Evolutionary conservation across 2,329 filamentous ascomycete genomes (phyloP).

Genomic region (Cyclaneusma minus): DNA sequence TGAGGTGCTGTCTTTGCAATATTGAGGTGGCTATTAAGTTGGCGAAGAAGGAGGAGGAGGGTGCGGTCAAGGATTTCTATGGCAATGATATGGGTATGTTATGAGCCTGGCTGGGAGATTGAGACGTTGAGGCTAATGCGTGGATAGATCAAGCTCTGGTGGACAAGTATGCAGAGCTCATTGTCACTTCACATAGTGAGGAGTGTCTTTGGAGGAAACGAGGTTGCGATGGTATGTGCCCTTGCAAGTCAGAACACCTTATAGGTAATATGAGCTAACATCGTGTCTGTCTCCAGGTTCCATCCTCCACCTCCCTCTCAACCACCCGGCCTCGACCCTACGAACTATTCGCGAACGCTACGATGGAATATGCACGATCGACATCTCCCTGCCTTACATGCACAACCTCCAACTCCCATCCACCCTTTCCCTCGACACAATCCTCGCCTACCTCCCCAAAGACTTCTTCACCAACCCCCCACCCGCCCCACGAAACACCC

Average conservation of each 20-base stretch:
- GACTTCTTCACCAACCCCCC: constrained; percentile 36
- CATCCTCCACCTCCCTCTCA: constrained; percentile 45
- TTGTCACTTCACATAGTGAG: constrained; percentile 61
- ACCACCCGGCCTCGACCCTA: constrained; percentile 43
- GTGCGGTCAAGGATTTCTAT: constrained; percentile 38
- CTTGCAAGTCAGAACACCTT: constrained; percentile 10
- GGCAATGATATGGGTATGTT: constrained; percentile 41
- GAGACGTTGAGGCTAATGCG: constrained; percentile 11
- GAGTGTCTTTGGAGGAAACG: constrained; percentile 75
- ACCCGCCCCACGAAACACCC: constrained; percentile 12
- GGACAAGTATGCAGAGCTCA: constrained; percentile 57
- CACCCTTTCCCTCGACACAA: constrained; percentile 31
- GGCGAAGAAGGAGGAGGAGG: constrained; percentile 39
- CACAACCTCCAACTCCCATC: constrained; percentile 41
- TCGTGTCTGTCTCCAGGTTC: no score
- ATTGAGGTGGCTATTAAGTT: constrained; percentile 74
- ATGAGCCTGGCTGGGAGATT: constrained; percentile 8
- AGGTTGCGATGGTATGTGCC: constrained; percentile 64
- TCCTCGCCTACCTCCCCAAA: constrained; percentile 32
- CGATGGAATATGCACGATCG: constrained; percentile 38
- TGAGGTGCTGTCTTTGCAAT: constrained; percentile 73
- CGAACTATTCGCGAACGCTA: constrained; percentile 46
- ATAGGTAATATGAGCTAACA: constrained; percentile 5
- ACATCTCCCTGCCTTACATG: constrained; percentile 41
- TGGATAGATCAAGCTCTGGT: constrained; percentile 48